Conservation (phyloP, 2,329 filamentous ascomycete species). For the Phialophora macrospora region DNA sequence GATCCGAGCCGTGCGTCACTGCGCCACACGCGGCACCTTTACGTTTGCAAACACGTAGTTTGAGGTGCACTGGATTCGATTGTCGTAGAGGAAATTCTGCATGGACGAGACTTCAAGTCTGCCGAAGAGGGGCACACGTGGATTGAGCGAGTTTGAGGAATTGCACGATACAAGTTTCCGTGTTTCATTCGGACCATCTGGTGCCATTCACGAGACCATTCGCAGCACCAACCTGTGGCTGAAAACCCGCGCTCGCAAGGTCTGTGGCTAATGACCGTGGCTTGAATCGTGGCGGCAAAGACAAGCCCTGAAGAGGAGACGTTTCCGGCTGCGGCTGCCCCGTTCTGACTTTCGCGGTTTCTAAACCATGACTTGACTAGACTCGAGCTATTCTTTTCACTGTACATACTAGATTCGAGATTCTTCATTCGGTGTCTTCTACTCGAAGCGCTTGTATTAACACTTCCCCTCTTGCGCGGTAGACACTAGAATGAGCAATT, state of each 20-base stretch:
- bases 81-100: not conserved
- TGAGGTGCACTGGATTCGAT: too few relatives aligned
- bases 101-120: not conserved
- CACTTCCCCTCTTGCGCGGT: not conserved
- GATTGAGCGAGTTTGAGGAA: not conserved
- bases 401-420: slow-evolving; percentile 22
- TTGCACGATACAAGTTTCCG: not conserved
- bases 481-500: slow-evolving; percentile 16
- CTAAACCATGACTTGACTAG: not conserved
- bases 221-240: too few relatives aligned
- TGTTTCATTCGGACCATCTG: not conserved
- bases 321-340: slow-evolving; percentile 17
- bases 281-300: slow-evolving; percentile 11
- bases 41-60: not conserved
- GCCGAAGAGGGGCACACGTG: not conserved
- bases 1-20: not conserved
- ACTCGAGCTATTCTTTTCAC: not conserved
- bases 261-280: not conserved
- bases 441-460: slow-evolving; percentile 6
- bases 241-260: too few relatives aligned
- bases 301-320: slow-evolving; percentile 2
- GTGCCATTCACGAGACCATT: not conserved
- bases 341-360: not conserved
- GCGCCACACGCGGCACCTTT: not conserved
- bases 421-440: not conserved